phyloP scores from a whole-genome alignment of 2,329 filamentous ascomycete species.

The Keithomyces neogunnii region DNA sequence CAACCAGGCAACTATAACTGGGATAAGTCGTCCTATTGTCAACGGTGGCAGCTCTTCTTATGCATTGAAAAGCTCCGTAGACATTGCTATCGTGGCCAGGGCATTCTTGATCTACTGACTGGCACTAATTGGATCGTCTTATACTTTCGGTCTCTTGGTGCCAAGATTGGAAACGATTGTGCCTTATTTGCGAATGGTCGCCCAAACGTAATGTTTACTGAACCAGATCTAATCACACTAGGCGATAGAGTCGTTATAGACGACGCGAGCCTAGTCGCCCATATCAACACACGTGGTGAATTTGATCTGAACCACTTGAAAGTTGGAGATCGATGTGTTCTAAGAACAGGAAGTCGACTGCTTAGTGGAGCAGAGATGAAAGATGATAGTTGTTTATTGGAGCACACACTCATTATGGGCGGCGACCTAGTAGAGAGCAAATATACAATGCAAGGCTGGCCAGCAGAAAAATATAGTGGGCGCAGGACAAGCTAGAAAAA shows the following conservation, averaged over 20 bases:
- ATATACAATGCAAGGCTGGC: conserved; percentile 47
- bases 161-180: conserved; percentile 44
- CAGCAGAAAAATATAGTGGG: conserved; percentile 19
- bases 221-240: conserved; percentile 45
- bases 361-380: conserved; percentile 46
- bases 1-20: conserved; percentile 46
- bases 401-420: conserved; percentile 49
- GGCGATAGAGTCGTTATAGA: conserved; percentile 46
- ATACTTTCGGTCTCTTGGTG: conserved; percentile 46
- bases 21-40: conserved; percentile 48
- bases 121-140: conserved; percentile 42
- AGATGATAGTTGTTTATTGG: conserved; percentile 42
- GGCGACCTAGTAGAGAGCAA: conserved; percentile 45
- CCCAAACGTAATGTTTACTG: conserved; percentile 46
- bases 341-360: conserved; percentile 42
- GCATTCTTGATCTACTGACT: conserved; percentile 43
- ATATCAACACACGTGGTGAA: conserved; percentile 48
- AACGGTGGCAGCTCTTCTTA: conserved; percentile 48
- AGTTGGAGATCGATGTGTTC: conserved; percentile 42
- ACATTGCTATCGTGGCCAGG: conserved; percentile 39
- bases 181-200: conserved; percentile 45
- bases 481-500: conserved; percentile 1
- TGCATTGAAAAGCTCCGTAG: conserved; percentile 41
- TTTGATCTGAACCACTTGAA: conserved; percentile 44
- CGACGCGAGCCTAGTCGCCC: conserved; percentile 46